phyloP scores from a whole-genome alignment of 352 stramenopile species.

The Globisporangium parvum region DNA sequence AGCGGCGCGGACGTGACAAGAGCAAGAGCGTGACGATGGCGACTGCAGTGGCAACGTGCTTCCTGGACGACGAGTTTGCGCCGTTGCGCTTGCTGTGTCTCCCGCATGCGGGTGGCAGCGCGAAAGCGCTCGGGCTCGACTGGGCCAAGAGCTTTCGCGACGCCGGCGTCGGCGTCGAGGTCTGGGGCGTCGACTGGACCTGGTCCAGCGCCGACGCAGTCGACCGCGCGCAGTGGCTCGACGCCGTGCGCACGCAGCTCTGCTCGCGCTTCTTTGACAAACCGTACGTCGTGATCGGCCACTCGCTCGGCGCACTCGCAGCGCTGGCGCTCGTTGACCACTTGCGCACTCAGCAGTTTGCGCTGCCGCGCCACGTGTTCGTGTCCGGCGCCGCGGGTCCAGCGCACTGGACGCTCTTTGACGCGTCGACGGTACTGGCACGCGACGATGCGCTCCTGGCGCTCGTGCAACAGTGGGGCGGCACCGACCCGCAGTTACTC shows the following conservation, averaged over 20 bases:
- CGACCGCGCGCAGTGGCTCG: conserved; percentile 23
- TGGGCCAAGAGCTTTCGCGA: conserved; percentile 35
- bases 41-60: conserved; percentile 41
- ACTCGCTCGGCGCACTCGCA: conserved; percentile 61
- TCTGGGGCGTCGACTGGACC: conserved; percentile 63
- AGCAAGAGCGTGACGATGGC: conserved; percentile 18
- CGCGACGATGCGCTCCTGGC: conserved; percentile 32
- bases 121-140: conserved; percentile 36
- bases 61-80: conserved; percentile 56
- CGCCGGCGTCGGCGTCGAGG: conserved; percentile 32
- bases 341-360: conserved; percentile 38
- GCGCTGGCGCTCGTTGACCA: conserved; percentile 44
- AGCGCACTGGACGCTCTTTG: conserved; percentile 25
- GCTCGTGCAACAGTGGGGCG: conserved; percentile 49
- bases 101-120: conserved; percentile 41
- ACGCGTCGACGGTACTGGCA: conserved; percentile 20
- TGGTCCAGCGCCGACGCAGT: conserved; percentile 15
- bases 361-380: conserved; percentile 54
- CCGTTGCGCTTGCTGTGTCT: conserved; percentile 60
- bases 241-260: conserved; percentile 33
- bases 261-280: conserved; percentile 66
- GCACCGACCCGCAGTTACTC: conserved; percentile 54
- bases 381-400: conserved; percentile 41
- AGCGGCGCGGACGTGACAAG: no score
- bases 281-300: conserved; percentile 56